Base-by-base conservation (phyloP, 495 filamentous ascomycete species). In the Penicillium goetzii region DNA sequence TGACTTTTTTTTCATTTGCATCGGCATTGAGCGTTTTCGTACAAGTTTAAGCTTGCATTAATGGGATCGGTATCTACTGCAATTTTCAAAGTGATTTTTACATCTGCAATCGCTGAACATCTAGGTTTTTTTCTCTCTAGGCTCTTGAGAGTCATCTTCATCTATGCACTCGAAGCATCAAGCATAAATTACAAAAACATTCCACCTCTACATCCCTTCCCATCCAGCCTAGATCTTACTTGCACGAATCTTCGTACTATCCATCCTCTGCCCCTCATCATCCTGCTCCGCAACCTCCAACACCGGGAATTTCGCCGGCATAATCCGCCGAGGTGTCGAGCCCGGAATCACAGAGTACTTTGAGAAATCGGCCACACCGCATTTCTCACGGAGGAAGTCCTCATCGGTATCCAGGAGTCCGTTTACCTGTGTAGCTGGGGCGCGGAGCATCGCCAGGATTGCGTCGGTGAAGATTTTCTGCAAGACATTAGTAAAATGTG, bases 401-500 rank as follows among this genome's bases (percentile, higher is more conserved):
- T 96, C 92, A 64, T 96, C 92, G 1, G 92, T 85, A 40, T 87
- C 80, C 5, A 94, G 74, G 10, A 86, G 76, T 0, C 92, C 92
- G 68, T 92, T 96, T 21, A 96, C 86, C 12, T 59, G 71, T 3
- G 75, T 36, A 0, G 84, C 73, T 0, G 89, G 87, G 0, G 90
- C 86, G 12, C 77, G 74, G 2, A 96, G 75, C 77, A 96, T 90
- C 0, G 85, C 89, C 1, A 95, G 71, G 5, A 96, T 86, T 0
- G 92, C 92, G 69, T 93, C 91, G 1, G 90, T 89, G 75, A 90
- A 96, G 56, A 96, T 89, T 15, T 82, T 87, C 71, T 80, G 56
- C n/a, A 6, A 10, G 32, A 17, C 1, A 10, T 51, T 30, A 26
- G 47, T 17, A 21, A 15, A 7, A 0, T 49, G 45, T 19, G n/a